Percentiles rank a stretch among this genome's conserved stretches.
Evolutionary conservation across 78 protist species (phyloP).

Genomic region (Monosiga brevicollis): DNA sequence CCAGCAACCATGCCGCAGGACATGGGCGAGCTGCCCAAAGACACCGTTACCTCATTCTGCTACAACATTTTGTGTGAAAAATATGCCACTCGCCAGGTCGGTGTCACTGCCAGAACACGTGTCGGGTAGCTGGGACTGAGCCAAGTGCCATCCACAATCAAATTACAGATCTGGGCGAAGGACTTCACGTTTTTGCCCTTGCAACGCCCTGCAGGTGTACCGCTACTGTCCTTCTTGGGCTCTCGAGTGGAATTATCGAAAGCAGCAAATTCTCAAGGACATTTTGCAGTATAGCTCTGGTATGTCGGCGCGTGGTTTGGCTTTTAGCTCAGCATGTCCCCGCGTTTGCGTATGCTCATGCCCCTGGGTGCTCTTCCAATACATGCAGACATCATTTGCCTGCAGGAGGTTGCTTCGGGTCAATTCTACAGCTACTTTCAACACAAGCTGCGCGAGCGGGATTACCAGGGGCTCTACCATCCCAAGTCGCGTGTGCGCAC

Average conservation of each 20-base stretch:
- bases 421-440: slow-evolving; percentile 10
- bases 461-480: slow-evolving; percentile 24
- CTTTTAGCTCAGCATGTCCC: neutral
- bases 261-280: slow-evolving; percentile 9
- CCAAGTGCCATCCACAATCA: no score
- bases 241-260: slow-evolving; percentile 21
- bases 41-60: neutral
- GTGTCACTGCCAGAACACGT: neutral
- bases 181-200: neutral
- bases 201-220: neutral
- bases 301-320: neutral
- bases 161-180: neutral
- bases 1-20: neutral
- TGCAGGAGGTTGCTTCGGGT: slow-evolving; percentile 22
- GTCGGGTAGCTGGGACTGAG: no score
- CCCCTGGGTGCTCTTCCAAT: neutral
- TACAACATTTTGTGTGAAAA: slow-evolving; percentile 26
- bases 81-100: slow-evolving; percentile 15
- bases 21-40: neutral
- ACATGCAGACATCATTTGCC: neutral
- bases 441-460: slow-evolving; percentile 18
- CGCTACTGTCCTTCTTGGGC: slow-evolving; percentile 36
- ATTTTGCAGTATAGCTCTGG: neutral
- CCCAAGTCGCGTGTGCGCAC: slow-evolving; percentile 14
- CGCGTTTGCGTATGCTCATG: neutral